Evolutionary conservation across 306 rosid genomes (phyloP), one percentile per base, ranked within the genome.

Genomic region (Oemleria cerasiformis): DNA sequence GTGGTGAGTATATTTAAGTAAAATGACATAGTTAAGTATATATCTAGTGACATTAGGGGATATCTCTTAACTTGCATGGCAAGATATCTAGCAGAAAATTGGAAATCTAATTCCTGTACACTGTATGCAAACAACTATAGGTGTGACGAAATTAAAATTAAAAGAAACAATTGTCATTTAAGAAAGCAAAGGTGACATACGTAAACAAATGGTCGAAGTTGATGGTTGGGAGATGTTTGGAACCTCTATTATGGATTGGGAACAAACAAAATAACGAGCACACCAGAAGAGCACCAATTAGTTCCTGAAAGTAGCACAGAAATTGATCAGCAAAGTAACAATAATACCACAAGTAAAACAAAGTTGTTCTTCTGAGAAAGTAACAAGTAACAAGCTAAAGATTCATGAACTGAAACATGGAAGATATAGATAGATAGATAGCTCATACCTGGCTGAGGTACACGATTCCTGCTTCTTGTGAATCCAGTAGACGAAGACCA

Each of bases 231-330:
- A 94, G 97, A 77, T 77, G 70, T 70, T 65, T 75, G 72, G 21
- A 59, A 61, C 4, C 72, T 89, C 97, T 86, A 76, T 79, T 70
- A 72, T 51, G 63, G 77, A 72, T 74, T 20, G 98, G 97, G 78
- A 87, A 91, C 82, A 94, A 81, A 71, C 92, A 86, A 79, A 94
- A 94, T 39, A 94, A 78, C 47, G 96, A 90, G 84, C 97, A 91
- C 73, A 73, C 88, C 65, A 94, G 97, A 75, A 94, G 92, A 73
- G 95, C 97, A 67, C 91, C 86, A 59, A 85, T 85, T 81, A 94
- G 69, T 82, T 94, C 96, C 97, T 94, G 92, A 74, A 81, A 73
- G 53, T 61, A 75, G 70, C 23, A 70, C 36, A 49, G 25, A 80
- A 62, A 56, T 56, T 6, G 23, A 50, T 48, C 70, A 71, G 44